Percentiles rank a stretch among this genome's conserved stretches.
These are phyloP conservation scores for Nigrospora oryzae DNA, from an alignment of 2,329 filamentous ascomycete genomes.

Conservation along the genomic window DNA sequence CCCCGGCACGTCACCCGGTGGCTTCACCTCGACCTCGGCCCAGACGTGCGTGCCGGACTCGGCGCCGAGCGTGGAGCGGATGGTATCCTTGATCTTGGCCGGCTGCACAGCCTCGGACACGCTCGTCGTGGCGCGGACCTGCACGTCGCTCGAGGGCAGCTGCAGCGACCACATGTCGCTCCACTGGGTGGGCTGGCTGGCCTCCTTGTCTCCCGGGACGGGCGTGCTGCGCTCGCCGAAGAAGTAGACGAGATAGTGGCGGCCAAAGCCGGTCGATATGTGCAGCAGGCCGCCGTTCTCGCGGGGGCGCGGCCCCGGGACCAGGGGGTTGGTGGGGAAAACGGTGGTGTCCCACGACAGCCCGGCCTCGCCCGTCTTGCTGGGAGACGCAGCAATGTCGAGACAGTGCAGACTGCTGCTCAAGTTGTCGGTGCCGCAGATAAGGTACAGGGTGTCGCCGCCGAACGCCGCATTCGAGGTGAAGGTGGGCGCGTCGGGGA, in stretches of 20 bases:
- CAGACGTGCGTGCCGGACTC: slow-evolving; percentile 39
- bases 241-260: slow-evolving; percentile 41
- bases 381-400: slow-evolving; percentile 16
- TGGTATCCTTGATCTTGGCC: slow-evolving; percentile 40
- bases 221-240: slow-evolving; percentile 28
- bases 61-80: slow-evolving; percentile 30
- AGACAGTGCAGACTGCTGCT: slow-evolving; percentile 27
- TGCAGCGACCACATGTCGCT: slow-evolving; percentile 45
- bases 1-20: slow-evolving; percentile 30
- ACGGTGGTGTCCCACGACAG: slow-evolving; percentile 26
- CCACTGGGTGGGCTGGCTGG: slow-evolving; percentile 15
- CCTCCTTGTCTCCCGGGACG: slow-evolving; percentile 6
- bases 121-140: slow-evolving; percentile 9
- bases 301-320: slow-evolving; percentile 30
- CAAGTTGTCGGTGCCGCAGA: slow-evolving; percentile 25
- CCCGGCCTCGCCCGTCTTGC: slow-evolving; percentile 16
- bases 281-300: slow-evolving; percentile 32
- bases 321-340: slow-evolving; percentile 26
- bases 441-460: slow-evolving; percentile 34
- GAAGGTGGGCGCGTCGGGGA: slow-evolving; percentile 32
- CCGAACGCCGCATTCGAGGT: slow-evolving; percentile 32
- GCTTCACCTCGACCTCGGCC: slow-evolving; percentile 38
- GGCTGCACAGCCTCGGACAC: slow-evolving; percentile 29
- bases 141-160: slow-evolving; percentile 27
- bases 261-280: slow-evolving; percentile 40